Percentiles rank a stretch among this genome's conserved stretches.
Conservation (phyloP, 768 basidiomycete species). For the Dendrothele bispora region DNA sequence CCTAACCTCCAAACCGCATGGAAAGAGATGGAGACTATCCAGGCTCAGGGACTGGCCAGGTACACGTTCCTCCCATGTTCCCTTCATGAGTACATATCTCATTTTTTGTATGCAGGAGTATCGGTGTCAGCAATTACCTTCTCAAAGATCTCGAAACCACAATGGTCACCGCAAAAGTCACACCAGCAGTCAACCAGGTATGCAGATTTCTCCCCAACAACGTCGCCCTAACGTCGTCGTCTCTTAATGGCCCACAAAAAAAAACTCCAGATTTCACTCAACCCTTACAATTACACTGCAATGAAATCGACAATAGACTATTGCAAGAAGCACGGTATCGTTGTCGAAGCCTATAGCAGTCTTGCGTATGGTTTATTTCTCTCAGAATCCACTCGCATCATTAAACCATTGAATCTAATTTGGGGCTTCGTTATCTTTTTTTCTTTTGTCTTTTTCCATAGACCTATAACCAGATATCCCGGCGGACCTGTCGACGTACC, state of each 20-base stretch:
- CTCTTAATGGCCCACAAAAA: too few relatives aligned
- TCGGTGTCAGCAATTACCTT: conserved; percentile 79
- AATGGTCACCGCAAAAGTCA: conserved; percentile 58
- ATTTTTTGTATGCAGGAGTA: conserved; percentile 45
- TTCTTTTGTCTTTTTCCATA: conserved; percentile 16
- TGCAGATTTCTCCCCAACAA: too few relatives aligned
- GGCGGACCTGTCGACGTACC: conserved; percentile 66
- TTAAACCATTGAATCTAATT: too few relatives aligned
- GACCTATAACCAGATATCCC: conserved; percentile 58
- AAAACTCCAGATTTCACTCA: conserved; percentile 55
- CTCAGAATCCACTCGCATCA: too few relatives aligned
- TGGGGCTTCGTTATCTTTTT: not conserved
- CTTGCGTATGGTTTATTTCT: conserved; percentile 39
- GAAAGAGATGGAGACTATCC: conserved; percentile 56
- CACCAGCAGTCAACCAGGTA: conserved; percentile 68
- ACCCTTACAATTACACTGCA: conserved; percentile 57
- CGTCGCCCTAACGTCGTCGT: too few relatives aligned
- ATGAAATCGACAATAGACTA: conserved; percentile 49
- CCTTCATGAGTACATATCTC: conserved; percentile 1
- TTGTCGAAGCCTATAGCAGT: conserved; percentile 56
- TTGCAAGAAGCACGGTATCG: conserved; percentile 47
- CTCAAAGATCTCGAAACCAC: conserved; percentile 57
- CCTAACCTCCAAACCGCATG: conserved; percentile 42
- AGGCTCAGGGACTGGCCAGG: conserved; percentile 44
- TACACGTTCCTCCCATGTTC: conserved; percentile 14